These are phyloP conservation scores for Fraxinus albicans DNA, from an alignment of 305 asterid genomes.

Conservation along the genomic window DNA sequence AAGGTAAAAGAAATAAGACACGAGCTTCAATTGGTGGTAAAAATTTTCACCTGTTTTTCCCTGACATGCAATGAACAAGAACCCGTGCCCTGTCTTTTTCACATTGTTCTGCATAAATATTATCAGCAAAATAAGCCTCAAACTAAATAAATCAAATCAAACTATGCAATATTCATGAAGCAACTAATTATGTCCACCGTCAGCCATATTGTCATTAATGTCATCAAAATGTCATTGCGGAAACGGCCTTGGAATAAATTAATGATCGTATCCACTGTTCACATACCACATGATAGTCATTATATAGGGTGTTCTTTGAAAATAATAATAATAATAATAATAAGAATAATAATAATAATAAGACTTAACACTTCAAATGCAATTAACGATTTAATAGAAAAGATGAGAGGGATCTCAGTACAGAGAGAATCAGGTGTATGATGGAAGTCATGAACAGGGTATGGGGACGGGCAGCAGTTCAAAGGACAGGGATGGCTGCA, in stretches of 20 bases:
- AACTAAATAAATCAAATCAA: not conserved
- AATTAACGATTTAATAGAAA: not conserved
- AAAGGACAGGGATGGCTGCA: not conserved
- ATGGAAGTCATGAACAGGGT: not conserved
- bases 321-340: not conserved
- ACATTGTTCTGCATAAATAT: constrained; percentile 41
- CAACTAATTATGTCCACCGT: not conserved
- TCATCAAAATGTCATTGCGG: not conserved
- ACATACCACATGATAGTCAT: not conserved
- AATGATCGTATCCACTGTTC: not conserved
- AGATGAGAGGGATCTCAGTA: not conserved
- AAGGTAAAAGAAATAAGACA: not conserved
- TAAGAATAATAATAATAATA: not conserved
- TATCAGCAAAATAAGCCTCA: constrained; percentile 8
- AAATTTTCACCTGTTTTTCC: constrained; percentile 42
- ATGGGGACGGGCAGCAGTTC: not conserved
- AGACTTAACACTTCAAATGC: not conserved
- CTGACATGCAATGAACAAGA: constrained; percentile 65
- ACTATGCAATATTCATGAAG: not conserved
- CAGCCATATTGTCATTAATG: not conserved
- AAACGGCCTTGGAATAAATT: not conserved
- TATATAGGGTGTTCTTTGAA: not conserved
- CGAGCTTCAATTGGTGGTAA: not conserved
- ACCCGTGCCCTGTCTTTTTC: constrained; percentile 51
- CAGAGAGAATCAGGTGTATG: not conserved